A percentile compares a stretch with the other conserved stretches of the same genome.
phyloP scores from a whole-genome alignment of 176 grass and related monocot genomes.

The Hordeum vulgare region DNA sequence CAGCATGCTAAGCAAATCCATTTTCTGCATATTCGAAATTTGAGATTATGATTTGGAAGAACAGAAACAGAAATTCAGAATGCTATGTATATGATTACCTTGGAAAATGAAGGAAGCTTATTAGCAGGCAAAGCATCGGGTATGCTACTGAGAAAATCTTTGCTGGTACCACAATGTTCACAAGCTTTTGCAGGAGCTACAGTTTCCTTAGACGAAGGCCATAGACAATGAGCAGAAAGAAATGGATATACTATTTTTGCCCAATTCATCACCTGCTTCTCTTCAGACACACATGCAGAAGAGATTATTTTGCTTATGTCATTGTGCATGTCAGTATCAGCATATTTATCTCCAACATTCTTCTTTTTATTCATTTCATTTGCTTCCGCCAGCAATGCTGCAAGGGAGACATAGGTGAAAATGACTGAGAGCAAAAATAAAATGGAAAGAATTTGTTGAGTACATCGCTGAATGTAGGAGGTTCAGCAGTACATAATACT shows the following conservation, averaged over 20 bases:
- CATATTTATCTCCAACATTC: neutral
- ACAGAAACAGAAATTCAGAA: neutral
- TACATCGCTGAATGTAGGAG: neutral
- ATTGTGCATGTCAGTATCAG: constrained; percentile 10
- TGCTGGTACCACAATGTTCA: constrained; percentile 19
- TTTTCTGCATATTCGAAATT: neutral
- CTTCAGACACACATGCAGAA: constrained; percentile 13
- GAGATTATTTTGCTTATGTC: constrained; percentile 28
- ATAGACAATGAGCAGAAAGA: neutral
- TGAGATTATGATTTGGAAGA: neutral
- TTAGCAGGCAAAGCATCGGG: neutral
- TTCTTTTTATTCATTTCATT: constrained; percentile 14
- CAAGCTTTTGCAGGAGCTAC: neutral
- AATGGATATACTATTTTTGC: constrained; percentile 16
- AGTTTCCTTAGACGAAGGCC: neutral
- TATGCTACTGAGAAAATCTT: neutral
- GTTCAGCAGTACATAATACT: neutral
- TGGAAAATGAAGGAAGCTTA: neutral
- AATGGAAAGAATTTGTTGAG: neutral
- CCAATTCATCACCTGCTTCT: constrained; percentile 28
- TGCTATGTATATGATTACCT: constrained; percentile 5
- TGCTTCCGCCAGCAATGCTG: constrained; percentile 43
- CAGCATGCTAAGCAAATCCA: neutral
- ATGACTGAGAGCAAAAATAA: neutral
- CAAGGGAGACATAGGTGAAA: neutral